Conservation (phyloP, 148 eudicot species). For the Chenopodium album region DNA sequence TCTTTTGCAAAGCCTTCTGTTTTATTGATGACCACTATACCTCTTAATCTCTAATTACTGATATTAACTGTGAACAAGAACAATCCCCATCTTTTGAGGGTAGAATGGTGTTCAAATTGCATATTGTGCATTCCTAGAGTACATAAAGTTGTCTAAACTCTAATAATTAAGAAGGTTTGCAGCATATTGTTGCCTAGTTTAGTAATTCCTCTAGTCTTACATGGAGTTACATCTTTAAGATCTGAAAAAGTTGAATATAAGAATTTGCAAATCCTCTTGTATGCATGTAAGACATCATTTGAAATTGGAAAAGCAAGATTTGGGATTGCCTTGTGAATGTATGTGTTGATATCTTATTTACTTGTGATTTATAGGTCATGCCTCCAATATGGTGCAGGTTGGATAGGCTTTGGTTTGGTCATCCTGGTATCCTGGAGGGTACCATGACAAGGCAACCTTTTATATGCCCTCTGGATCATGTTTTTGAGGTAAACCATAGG, state of each 20-base stretch:
- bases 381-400: slow-evolving; percentile 99
- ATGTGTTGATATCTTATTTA: slow-evolving; percentile 28
- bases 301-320: background rate
- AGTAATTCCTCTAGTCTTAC: background rate
- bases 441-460: slow-evolving; percentile 87
- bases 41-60: background rate
- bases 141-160: background rate
- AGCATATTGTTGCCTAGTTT: background rate
- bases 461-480: slow-evolving; percentile 93
- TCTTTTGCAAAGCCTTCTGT: background rate
- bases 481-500: slow-evolving; percentile 68
- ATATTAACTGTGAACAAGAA: background rate
- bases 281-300: background rate
- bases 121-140: background rate
- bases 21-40: background rate
- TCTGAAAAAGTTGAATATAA: background rate
- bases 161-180: background rate
- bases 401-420: slow-evolving; percentile 98
- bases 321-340: background rate
- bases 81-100: background rate
- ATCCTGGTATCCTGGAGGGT: slow-evolving; percentile 85
- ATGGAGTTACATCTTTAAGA: background rate
- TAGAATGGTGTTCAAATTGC: background rate
- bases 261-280: background rate
- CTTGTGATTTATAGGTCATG: slow-evolving; percentile 82